phyloP scores from a whole-genome alignment of 495 filamentous ascomycete species.

The Beverwykella pulmonaria region DNA sequence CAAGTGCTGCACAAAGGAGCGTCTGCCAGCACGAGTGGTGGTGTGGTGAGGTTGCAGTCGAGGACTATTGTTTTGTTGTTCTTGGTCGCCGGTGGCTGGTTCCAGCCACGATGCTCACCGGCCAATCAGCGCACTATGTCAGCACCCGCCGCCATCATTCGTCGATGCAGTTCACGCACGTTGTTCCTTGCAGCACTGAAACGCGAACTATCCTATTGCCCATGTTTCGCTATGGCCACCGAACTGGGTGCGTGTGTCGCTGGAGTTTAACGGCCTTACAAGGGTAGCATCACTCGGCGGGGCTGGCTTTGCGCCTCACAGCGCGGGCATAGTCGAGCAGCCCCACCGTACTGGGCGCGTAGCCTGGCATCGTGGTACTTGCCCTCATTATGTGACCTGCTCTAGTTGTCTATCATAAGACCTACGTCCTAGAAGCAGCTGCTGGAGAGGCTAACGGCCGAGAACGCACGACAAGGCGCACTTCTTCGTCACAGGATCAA shows the following conservation, averaged over 20 bases:
- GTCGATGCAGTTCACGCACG: not conserved
- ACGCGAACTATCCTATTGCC: constrained; percentile 19
- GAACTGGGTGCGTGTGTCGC: not conserved
- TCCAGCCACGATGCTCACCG: not conserved
- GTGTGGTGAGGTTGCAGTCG: constrained; percentile 4
- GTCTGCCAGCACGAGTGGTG: constrained; percentile 1
- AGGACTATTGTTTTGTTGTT: constrained; percentile 8
- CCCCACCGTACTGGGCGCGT: not conserved
- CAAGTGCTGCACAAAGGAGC: constrained; percentile 7
- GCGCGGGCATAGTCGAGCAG: not conserved
- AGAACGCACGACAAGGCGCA: too few relatives aligned
- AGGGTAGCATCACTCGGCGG: too few relatives aligned
- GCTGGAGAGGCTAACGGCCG: too few relatives aligned
- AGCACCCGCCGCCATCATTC: not conserved
- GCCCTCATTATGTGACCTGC: not conserved
- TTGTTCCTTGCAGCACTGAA: constrained; percentile 30
- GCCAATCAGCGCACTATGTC: constrained; percentile 8
- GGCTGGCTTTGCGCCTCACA: not conserved
- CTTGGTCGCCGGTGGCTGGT: constrained; percentile 9
- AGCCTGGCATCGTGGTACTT: too few relatives aligned
- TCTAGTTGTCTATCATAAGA: too few relatives aligned
- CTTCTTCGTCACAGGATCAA: too few relatives aligned
- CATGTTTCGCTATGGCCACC: not conserved
- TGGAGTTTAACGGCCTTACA: too few relatives aligned
- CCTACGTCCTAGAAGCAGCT: too few relatives aligned